phyloP scores from a whole-genome alignment of 345 rosid genomes.

The Kernera saxatilis region DNA sequence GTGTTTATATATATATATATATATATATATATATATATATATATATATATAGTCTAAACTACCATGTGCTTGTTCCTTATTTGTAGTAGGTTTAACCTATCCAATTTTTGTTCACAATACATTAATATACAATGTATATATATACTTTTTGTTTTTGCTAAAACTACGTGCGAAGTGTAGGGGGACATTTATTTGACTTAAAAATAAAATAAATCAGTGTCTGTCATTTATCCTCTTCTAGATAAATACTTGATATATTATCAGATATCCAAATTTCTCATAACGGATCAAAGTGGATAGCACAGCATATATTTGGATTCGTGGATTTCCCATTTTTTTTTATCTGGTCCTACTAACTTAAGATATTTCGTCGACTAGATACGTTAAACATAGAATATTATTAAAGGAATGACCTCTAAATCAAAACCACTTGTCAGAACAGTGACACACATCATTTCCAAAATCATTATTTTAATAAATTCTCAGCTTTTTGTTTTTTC shows the following conservation, averaged over 20 bases:
- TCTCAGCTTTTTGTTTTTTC: not conserved
- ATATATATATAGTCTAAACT: no score
- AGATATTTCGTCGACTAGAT: slow-evolving; percentile 19
- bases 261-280: not conserved
- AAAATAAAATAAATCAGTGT: not conserved
- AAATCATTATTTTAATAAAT: not conserved
- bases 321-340: not conserved
- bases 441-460: not conserved
- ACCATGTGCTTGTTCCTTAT: no score
- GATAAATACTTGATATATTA: not conserved
- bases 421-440: slow-evolving; percentile 22
- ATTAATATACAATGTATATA: not conserved
- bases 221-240: not conserved
- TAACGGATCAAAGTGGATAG: slow-evolving; percentile 4
- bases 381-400: not conserved
- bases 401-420: slow-evolving; percentile 8
- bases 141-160: no score
- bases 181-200: not conserved
- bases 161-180: no score
- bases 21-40: no score
- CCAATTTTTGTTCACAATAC: no score
- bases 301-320: not conserved
- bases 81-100: no score
- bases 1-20: no score
- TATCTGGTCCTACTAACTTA: not conserved